These are phyloP conservation scores for Penicillium ochrochloron DNA, from an alignment of 495 filamentous ascomycete species.

Conservation along the genomic window DNA sequence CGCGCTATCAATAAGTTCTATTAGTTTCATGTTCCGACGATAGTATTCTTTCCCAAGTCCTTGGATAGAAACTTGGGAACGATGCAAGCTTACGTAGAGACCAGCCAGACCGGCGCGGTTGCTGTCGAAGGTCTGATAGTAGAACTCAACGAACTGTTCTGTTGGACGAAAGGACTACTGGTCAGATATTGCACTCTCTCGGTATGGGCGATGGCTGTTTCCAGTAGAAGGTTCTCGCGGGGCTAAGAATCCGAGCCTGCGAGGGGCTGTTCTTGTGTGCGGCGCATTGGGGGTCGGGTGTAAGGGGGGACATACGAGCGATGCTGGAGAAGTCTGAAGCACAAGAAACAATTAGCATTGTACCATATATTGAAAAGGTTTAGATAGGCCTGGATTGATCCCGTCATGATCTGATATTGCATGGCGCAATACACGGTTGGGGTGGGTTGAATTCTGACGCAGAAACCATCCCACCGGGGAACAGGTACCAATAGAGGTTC, in stretches of 20 bases:
- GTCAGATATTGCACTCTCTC: constrained; percentile 24
- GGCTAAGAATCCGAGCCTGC: constrained; percentile 3
- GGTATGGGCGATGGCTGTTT: neutral
- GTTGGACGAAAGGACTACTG: constrained; percentile 12
- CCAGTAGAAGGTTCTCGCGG: neutral
- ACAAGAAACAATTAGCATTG: constrained; percentile 25
- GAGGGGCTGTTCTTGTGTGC: constrained; percentile 15
- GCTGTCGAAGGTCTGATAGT: constrained; percentile 84
- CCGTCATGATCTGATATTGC: constrained; percentile 9
- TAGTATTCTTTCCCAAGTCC: neutral
- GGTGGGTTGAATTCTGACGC: neutral
- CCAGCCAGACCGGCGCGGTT: constrained; percentile 61
- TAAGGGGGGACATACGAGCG: constrained; percentile 54
- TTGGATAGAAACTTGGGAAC: neutral
- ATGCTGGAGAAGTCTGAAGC: constrained; percentile 55
- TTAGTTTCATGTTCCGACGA: constrained; percentile 6
- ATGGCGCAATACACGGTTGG: constrained; percentile 20
- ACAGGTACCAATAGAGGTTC: neutral
- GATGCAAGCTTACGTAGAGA: constrained; percentile 72
- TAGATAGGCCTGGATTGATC: constrained; percentile 7
- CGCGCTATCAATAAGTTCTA: constrained; percentile 58
- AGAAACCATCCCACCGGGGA: neutral
- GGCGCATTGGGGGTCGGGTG: constrained; percentile 12
- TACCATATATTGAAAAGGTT: neutral
- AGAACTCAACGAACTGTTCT: constrained; percentile 86